Percentiles rank a stretch among this genome's conserved stretches.
Conservation (phyloP, 2,329 filamentous ascomycete genomes). For the Pyrenochaeta sp. region DNA sequence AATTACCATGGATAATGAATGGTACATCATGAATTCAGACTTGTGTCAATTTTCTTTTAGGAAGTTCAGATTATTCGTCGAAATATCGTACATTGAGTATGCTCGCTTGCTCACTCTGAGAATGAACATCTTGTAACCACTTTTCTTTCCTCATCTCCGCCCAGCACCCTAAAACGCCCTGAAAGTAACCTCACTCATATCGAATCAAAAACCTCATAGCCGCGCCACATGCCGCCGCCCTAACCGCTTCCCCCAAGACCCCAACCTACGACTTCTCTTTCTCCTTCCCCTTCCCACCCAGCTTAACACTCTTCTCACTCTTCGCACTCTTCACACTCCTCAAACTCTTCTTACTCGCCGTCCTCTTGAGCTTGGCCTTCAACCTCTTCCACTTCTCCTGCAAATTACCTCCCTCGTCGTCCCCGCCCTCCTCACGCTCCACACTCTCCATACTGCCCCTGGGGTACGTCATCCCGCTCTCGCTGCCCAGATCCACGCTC, state of each 20-base stretch:
- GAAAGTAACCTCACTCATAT: too few species aligned
- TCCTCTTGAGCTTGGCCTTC: constrained; percentile 44
- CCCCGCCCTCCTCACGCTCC: constrained; percentile 19
- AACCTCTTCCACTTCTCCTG: constrained; percentile 46
- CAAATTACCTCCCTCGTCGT: constrained; percentile 20
- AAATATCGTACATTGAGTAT: too few species aligned
- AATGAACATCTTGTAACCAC: too few species aligned
- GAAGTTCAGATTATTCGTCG: too few species aligned
- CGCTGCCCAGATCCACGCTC: constrained; percentile 35
- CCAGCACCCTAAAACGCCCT: too few species aligned
- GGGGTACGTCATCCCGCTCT: constrained; percentile 29
- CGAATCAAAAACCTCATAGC: too few species aligned
- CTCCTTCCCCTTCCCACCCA: constrained; percentile 1
- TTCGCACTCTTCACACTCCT: constrained; percentile 40
- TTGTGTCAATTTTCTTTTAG: too few species aligned
- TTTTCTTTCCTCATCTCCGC: too few species aligned
- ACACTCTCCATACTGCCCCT: constrained; percentile 30
- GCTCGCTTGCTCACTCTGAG: too few species aligned
- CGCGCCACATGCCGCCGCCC: not conserved
- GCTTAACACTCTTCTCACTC: constrained; percentile 38
- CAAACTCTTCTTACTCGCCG: constrained; percentile 44
- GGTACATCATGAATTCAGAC: too few species aligned
- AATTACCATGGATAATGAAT: not conserved
- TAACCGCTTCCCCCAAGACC: constrained; percentile 2
- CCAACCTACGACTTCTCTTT: constrained; percentile 16